Evolutionary conservation across 371 early-diverging fungal genomes (phyloP).

Genomic region (Mortierella sp.): DNA sequence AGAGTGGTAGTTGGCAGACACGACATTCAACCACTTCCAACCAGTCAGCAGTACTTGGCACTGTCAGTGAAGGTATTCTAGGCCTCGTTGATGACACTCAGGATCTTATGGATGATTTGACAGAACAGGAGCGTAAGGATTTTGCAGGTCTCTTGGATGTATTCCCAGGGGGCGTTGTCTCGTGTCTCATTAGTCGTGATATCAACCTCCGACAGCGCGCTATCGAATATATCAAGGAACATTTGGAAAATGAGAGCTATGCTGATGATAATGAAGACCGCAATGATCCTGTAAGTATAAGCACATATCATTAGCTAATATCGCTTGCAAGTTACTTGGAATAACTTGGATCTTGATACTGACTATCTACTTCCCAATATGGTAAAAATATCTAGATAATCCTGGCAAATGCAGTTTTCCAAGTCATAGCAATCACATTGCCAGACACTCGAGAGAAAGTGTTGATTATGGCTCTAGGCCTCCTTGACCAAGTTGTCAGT

Average conservation of each 20-base stretch:
- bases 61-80: too few species aligned
- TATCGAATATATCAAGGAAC: slow-evolving; percentile 36
- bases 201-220: slow-evolving; percentile 35
- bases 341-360: too few species aligned
- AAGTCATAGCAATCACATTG: slow-evolving; percentile 67
- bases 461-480: slow-evolving; percentile 56
- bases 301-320: background rate
- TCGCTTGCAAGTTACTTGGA: too few species aligned
- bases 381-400: slow-evolving; percentile 20
- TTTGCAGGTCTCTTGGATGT: slow-evolving; percentile 53
- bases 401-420: slow-evolving; percentile 66
- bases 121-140: slow-evolving; percentile 61
- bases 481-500: slow-evolving; percentile 70
- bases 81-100: too few species aligned
- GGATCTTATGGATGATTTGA: slow-evolving; percentile 59
- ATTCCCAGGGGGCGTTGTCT: slow-evolving; percentile 25
- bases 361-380: too few species aligned
- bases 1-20: too few species aligned
- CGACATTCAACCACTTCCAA: too few species aligned
- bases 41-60: too few species aligned
- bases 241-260: slow-evolving; percentile 38
- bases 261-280: slow-evolving; percentile 32
- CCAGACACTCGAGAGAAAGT: slow-evolving; percentile 75
- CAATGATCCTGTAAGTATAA: slow-evolving; percentile 21
- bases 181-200: slow-evolving; percentile 33